Conservation (phyloP, 1,139 yeast species). For the Taphrina betulina region DNA sequence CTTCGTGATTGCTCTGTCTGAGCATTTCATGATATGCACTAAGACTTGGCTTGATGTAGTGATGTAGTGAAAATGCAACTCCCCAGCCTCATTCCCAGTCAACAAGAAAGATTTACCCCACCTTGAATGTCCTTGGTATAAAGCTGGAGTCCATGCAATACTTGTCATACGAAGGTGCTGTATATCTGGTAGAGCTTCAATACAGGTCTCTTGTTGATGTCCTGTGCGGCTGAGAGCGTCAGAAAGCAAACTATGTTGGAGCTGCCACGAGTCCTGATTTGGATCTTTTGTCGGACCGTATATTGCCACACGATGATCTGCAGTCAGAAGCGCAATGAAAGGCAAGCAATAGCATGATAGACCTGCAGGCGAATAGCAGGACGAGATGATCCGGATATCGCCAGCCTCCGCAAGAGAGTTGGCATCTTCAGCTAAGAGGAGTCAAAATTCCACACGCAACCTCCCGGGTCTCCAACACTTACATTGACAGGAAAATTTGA, state of each 20-base stretch:
- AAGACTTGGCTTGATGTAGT: neutral
- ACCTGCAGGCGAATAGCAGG: neutral
- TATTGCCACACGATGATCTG: conserved; percentile 7
- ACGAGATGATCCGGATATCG: neutral
- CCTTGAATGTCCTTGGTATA: neutral
- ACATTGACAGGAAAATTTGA: neutral
- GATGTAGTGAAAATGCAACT: neutral
- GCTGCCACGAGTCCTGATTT: conserved; percentile 4
- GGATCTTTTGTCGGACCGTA: conserved; percentile 8
- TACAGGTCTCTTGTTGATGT: neutral
- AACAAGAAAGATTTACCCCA: conserved; percentile 10
- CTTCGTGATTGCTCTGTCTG: neutral
- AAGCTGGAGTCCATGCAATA: conserved; percentile 4
- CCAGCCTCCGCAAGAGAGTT: neutral
- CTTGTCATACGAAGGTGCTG: conserved; percentile 1
- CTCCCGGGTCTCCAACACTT: neutral
- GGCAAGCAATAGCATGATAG: neutral
- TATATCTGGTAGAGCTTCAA: neutral
- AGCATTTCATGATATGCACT: neutral
- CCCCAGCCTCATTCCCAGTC: conserved; percentile 13
- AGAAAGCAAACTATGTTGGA: conserved; percentile 3
- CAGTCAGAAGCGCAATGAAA: conserved; percentile 4
- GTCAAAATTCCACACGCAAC: neutral
- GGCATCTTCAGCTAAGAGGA: neutral
- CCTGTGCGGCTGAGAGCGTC: neutral